Evolutionary conservation across 805 yeast species (phyloP).

Genomic region (Yamadazyma philogaea): DNA sequence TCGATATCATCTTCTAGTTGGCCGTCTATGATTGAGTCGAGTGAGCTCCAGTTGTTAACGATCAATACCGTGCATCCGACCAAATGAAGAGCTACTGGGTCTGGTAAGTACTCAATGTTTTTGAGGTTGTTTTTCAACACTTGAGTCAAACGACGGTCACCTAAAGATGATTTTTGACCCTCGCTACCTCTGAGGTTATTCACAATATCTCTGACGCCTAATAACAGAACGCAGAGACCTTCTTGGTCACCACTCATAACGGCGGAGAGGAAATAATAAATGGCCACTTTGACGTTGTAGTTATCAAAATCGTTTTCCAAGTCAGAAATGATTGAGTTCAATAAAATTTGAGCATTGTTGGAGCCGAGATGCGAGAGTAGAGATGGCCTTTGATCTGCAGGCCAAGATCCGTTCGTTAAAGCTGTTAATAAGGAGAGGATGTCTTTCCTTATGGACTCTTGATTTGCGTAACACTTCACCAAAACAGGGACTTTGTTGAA

Average conservation of each 20-base stretch:
- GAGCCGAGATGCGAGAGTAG: conserved; percentile 76
- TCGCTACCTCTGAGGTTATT: conserved; percentile 25
- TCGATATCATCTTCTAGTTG: conserved; percentile 37
- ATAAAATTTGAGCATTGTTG: conserved; percentile 55
- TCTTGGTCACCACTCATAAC: conserved; percentile 72
- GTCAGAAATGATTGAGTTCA: conserved; percentile 59
- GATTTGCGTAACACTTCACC: conserved; percentile 55
- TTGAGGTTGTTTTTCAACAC: conserved; percentile 55
- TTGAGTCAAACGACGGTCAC: conserved; percentile 44
- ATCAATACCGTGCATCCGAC: conserved; percentile 73
- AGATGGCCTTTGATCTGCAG: conserved; percentile 63
- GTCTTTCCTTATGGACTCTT: conserved; percentile 44
- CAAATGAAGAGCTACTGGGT: conserved; percentile 60
- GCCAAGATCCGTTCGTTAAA: conserved; percentile 56
- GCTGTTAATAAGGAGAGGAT: conserved; percentile 56
- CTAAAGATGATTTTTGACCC: conserved; percentile 6
- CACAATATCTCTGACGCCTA: conserved; percentile 57
- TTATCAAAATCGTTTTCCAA: conserved; percentile 56
- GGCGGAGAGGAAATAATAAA: conserved; percentile 64
- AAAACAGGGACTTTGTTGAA: conserved; percentile 56
- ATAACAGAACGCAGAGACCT: conserved; percentile 68
- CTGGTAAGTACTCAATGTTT: conserved; percentile 53
- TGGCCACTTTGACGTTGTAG: conserved; percentile 47
- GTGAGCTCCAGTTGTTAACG: conserved; percentile 61
- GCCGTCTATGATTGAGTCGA: conserved; percentile 23